Percentiles rank a stretch among this genome's conserved stretches.
phyloP scores from a whole-genome alignment of 2,329 filamentous ascomycete genomes.

The Chaetoscypha palmicola region DNA sequence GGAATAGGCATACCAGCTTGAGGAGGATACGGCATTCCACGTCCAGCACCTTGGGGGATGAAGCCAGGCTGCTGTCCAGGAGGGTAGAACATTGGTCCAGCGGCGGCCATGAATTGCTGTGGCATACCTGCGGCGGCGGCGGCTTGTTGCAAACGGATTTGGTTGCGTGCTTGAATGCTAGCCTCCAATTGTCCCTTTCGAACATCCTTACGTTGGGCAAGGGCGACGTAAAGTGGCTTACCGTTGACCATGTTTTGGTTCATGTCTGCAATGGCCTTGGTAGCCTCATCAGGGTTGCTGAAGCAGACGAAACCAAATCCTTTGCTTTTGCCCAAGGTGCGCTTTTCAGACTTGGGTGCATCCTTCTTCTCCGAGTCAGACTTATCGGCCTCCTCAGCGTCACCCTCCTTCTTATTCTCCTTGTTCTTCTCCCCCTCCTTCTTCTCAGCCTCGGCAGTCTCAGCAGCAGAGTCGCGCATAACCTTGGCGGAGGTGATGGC shows the following conservation, averaged over 20 bases:
- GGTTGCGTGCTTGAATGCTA: conserved; percentile 98
- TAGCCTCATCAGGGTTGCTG: conserved; percentile 97
- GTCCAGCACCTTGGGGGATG: conserved; percentile 52
- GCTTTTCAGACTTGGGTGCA: conserved; percentile 49
- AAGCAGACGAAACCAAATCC: conserved; percentile 99
- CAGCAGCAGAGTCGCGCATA: conserved; percentile 77
- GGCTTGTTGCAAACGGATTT: conserved; percentile 96
- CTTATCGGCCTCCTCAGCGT: conserved; percentile 34
- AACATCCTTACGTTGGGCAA: conserved; percentile 98
- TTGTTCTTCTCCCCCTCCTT: conserved; percentile 47
- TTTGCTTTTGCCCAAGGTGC: conserved; percentile 89
- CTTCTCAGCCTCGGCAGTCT: conserved; percentile 39
- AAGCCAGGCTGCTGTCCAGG: conserved; percentile 71
- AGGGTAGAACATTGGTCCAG: conserved; percentile 90
- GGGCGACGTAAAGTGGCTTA: conserved; percentile 96
- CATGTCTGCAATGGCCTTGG: conserved; percentile 98
- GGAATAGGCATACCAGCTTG: conserved; percentile 60
- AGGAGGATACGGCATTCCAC: conserved; percentile 58
- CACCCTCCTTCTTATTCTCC: conserved; percentile 40
- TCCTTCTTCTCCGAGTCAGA: conserved; percentile 43
- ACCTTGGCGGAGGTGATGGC: conserved; percentile 98
- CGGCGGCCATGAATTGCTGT: conserved; percentile 78
- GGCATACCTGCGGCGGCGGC: conserved; percentile 85
- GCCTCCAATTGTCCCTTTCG: conserved; percentile 99
- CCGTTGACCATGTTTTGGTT: conserved; percentile 98